These are phyloP conservation scores for Fusarium sp. DNA, from an alignment of 2,329 filamentous ascomycete genomes.

Conservation along the genomic window DNA sequence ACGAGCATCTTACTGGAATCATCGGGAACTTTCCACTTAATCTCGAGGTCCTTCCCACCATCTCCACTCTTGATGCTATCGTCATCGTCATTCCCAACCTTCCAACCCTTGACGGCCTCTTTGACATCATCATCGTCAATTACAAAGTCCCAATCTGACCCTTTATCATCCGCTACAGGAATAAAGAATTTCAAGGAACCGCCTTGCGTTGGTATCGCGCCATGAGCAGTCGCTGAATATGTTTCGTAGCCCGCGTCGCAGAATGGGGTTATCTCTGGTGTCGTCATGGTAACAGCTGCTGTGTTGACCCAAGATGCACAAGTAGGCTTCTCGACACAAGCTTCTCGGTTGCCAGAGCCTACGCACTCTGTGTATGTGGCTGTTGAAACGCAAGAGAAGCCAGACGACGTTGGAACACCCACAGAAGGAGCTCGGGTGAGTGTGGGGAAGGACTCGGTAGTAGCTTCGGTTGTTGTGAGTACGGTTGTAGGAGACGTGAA, in stretches of 20 bases:
- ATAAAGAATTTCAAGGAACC: not conserved
- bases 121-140: not conserved
- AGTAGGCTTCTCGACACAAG: not conserved
- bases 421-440: not conserved
- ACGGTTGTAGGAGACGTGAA: accelerated
- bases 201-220: not conserved
- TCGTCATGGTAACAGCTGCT: not conserved
- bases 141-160: not conserved
- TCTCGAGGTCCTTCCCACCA: not conserved
- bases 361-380: not conserved
- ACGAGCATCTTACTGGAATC: not conserved
- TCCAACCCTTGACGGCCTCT: not conserved
- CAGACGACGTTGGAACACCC: not conserved
- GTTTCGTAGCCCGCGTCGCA: not conserved
- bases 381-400: not conserved
- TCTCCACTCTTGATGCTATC: not conserved
- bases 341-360: not conserved
- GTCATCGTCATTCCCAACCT: not conserved
- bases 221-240: not conserved
- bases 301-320: not conserved
- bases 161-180: accelerated
- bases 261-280: not conserved
- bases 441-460: not conserved
- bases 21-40: not conserved
- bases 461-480: accelerated